phyloP scores from a whole-genome alignment of 2,329 filamentous ascomycete genomes.

The Nigrospora osmanthi region DNA sequence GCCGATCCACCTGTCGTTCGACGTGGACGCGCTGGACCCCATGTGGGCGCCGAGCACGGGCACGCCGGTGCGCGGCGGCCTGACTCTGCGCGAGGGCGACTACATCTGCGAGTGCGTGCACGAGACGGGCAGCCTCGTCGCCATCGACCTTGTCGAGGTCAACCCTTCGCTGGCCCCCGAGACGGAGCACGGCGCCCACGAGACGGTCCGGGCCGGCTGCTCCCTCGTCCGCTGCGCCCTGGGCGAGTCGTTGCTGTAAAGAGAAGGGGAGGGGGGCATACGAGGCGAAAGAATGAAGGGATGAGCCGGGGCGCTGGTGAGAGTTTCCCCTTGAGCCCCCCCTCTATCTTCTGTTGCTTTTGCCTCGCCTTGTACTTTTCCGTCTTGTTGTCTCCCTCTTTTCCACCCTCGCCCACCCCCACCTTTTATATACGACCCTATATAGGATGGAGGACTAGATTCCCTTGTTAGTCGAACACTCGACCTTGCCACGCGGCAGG shows the following conservation, averaged over 20 bases:
- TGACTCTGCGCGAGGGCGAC: constrained; percentile 92
- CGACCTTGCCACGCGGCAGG: too few relatives aligned
- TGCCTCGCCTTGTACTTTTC: too few relatives aligned
- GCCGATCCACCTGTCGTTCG: constrained; percentile 94
- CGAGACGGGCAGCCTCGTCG: constrained; percentile 68
- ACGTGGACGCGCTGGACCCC: constrained; percentile 93
- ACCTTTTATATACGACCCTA: too few relatives aligned
- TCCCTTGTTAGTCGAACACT: too few relatives aligned
- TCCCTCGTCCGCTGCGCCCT: constrained; percentile 86
- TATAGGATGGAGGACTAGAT: too few relatives aligned
- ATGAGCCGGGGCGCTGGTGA: too few relatives aligned
- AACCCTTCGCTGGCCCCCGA: constrained; percentile 63
- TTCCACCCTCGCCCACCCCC: too few relatives aligned
- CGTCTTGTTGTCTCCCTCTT: too few relatives aligned
- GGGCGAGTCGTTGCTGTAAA: constrained; percentile 78
- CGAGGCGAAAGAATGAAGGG: too few relatives aligned
- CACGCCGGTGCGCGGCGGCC: constrained; percentile 84
- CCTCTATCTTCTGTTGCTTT: too few relatives aligned
- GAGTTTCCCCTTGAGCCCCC: too few relatives aligned
- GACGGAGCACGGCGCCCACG: constrained; percentile 57
- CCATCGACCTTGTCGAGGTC: constrained; percentile 77
- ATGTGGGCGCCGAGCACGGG: constrained; percentile 95
- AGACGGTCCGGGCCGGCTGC: constrained; percentile 86
- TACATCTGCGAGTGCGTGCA: constrained; percentile 90
- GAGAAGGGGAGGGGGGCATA: too few relatives aligned